These are phyloP conservation scores for Breviolum minutum DNA, from an alignment of 73 alveolate species.

Conservation along the genomic window DNA sequence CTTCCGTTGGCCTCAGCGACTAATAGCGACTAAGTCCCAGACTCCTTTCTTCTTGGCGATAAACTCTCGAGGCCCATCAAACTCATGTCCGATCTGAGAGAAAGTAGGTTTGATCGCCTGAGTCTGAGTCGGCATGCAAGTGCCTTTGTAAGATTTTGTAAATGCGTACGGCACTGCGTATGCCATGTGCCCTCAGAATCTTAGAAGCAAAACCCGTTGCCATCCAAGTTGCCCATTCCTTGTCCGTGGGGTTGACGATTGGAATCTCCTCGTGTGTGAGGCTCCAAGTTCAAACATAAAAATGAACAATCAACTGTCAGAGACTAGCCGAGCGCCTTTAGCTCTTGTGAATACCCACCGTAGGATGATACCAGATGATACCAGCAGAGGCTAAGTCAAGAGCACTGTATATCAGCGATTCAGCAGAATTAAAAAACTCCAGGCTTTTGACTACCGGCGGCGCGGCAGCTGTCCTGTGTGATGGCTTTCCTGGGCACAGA, in stretches of 20 bases:
- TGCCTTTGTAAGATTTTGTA: slow-evolving; percentile 78
- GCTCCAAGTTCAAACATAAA: not conserved
- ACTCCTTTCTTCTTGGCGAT: slow-evolving; percentile 93
- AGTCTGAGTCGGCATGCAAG: not conserved
- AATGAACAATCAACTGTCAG: too few relatives aligned
- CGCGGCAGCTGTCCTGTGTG: slow-evolving; percentile 42
- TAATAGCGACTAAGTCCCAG: not conserved
- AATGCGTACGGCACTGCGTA: too few relatives aligned
- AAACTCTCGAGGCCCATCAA: slow-evolving; percentile 92
- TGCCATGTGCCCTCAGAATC: not conserved
- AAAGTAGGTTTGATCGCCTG: slow-evolving; percentile 78
- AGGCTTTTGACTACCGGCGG: too few relatives aligned
- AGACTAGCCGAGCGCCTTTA: too few relatives aligned
- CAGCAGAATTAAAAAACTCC: too few relatives aligned
- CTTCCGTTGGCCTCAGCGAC: not conserved
- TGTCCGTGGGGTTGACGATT: slow-evolving; percentile 98
- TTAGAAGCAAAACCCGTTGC: slow-evolving; percentile 71
- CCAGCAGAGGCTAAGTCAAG: not conserved
- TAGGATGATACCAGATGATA: not conserved
- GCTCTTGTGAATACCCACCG: not conserved
- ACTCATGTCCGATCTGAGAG: slow-evolving; percentile 74
- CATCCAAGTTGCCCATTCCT: slow-evolving; percentile 98
- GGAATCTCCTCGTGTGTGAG: slow-evolving; percentile 97
- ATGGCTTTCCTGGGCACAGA: slow-evolving; percentile 46
- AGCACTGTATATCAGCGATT: not conserved